Evolutionary conservation across 2,329 filamentous ascomycete species (phyloP), one percentile per base, ranked within the genome.

Genomic region (Colletotrichum aenigma): DNA sequence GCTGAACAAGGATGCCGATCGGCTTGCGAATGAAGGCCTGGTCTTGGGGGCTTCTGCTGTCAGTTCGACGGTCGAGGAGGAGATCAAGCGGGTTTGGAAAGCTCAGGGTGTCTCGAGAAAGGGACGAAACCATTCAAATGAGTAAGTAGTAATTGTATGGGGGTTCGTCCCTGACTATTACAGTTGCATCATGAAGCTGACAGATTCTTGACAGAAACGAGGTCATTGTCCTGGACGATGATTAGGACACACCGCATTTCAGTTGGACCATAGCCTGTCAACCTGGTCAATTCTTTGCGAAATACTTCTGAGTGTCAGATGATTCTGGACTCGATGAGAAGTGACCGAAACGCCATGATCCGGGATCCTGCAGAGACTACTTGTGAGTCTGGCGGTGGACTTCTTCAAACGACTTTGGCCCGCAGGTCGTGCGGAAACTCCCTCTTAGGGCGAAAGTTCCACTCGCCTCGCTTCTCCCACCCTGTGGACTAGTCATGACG

Each of bases 21-120:
- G 28, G 10, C 58, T 62, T 30, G 58, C 58, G 8, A 62, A 62
- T n/a, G 26, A 28, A 18, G 55, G 21, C 13, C 2, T 58, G 55
- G 55, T 21, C 10, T 2, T 52, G n/a, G 43, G 1, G 4, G 43
- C 12, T 3, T 21, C 6, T 13, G 43, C 43, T 52, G n/a, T 52
- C 43, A 52, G n/a, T 52, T 52, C 43, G n/a, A 52, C 43, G n/a
- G 43, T 52, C n/a, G 43, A 52, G n/a, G 43, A 52, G n/a, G 43
- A 52, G 2, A 52, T 52, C 1, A 52, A 52, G 43, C 43, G 43
- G n/a, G 43, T 24, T 13, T 52, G 43, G 43, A 1, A 2, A 21
- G 0, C 1, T 52, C n/a, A 52, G 43, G n/a, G 43, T 2, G n/a
- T 52, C 1, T 52, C 4, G 2, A 0, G n/a, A 52, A 52, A 0